A percentile compares a stretch with the other conserved stretches of the same genome.
phyloP scores from a whole-genome alignment of 1,139 yeast species.

The Cylindricascospora bacillispora region DNA sequence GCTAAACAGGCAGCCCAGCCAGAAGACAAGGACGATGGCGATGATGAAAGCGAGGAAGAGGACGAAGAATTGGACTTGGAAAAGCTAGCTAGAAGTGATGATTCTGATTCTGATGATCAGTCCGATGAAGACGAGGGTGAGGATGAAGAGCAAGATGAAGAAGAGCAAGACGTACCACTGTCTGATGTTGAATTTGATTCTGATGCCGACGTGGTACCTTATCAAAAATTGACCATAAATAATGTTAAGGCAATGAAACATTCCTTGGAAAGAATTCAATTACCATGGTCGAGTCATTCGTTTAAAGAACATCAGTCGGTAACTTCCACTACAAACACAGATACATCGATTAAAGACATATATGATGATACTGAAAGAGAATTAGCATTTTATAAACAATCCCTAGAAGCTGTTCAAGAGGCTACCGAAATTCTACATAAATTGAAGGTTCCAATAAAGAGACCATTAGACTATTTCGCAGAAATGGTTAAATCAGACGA shows the following conservation, averaged over 20 bases:
- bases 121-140: slow-evolving; percentile 29
- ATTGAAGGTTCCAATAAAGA: slow-evolving; percentile 71
- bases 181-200: slow-evolving; percentile 74
- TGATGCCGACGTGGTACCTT: slow-evolving; percentile 82
- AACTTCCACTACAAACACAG: slow-evolving; percentile 47
- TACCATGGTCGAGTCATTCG: slow-evolving; percentile 60
- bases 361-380: slow-evolving; percentile 91
- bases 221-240: slow-evolving; percentile 73
- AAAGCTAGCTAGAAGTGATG: slow-evolving; percentile 44
- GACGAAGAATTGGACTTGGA: slow-evolving; percentile 34
- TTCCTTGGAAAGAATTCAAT: slow-evolving; percentile 50
- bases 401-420: slow-evolving; percentile 66
- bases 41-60: slow-evolving; percentile 22
- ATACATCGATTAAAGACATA: slow-evolving; percentile 65
- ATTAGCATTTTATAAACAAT: slow-evolving; percentile 80
- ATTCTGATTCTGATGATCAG: slow-evolving; percentile 29
- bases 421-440: slow-evolving; percentile 55
- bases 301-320: slow-evolving; percentile 79
- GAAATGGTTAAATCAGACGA: slow-evolving; percentile 98
- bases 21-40: slow-evolving; percentile 15
- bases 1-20: slow-evolving; percentile 16
- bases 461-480: slow-evolving; percentile 94
- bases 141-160: slow-evolving; percentile 34
- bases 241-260: slow-evolving; percentile 60
- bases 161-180: slow-evolving; percentile 56